Percentiles rank a stretch among this genome's conserved stretches.
These are phyloP conservation scores for Halophytophthora batemanensis DNA, from an alignment of 352 stramenopile species.

Conservation along the genomic window DNA sequence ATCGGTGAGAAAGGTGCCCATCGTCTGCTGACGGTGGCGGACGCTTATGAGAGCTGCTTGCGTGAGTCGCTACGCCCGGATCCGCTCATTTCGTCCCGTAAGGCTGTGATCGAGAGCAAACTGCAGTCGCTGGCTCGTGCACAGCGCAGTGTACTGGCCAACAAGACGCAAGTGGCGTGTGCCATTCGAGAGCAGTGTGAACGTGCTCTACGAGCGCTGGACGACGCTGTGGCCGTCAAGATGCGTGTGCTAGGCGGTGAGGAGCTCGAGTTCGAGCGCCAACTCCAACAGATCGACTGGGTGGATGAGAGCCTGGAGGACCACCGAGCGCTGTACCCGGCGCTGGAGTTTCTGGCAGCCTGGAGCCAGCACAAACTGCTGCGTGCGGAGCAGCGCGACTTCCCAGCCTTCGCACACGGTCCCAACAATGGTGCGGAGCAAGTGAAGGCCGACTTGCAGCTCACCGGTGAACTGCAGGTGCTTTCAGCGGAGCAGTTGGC, in stretches of 20 bases:
- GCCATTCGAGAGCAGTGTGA: conserved; percentile 54
- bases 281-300: conserved; percentile 75
- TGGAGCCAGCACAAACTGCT: conserved; percentile 74
- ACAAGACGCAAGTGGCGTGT: conserved; percentile 43
- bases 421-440: conserved; percentile 35
- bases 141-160: conserved; percentile 34
- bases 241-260: conserved; percentile 52
- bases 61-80: conserved; percentile 62
- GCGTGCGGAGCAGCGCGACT: conserved; percentile 63
- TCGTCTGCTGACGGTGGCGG: conserved; percentile 51
- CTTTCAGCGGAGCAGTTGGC: conserved; percentile 28
- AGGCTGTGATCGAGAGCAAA: conserved; percentile 58
- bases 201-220: conserved; percentile 39
- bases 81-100: conserved; percentile 62
- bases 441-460: conserved; percentile 57
- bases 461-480: conserved; percentile 59
- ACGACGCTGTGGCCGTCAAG: conserved; percentile 43
- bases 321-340: conserved; percentile 35
- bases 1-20: conserved; percentile 75
- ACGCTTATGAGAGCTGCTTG: conserved; percentile 67
- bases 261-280: conserved; percentile 53
- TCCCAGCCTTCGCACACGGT: conserved; percentile 32
- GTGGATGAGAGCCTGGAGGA: conserved; percentile 54
- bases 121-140: conserved; percentile 33
- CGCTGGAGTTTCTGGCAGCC: conserved; percentile 57